A percentile compares a stretch with the other conserved stretches of the same genome.
These are phyloP conservation scores for Paecilomyces formosus DNA, from an alignment of 2,329 filamentous ascomycete species.

Conservation along the genomic window DNA sequence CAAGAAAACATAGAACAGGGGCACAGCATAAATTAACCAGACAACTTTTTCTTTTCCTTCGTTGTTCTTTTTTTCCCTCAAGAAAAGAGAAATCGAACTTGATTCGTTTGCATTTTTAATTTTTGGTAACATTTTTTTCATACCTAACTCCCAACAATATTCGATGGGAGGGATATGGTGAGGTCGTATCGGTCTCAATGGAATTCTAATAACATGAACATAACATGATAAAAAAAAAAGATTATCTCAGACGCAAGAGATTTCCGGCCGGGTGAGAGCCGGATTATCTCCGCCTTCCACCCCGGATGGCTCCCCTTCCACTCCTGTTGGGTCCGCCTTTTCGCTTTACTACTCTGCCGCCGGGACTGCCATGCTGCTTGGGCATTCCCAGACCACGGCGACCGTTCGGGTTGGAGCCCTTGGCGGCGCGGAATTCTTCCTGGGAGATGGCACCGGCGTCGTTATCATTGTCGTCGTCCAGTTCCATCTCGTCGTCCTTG, in stretches of 20 bases:
- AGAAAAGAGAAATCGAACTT: too few relatives aligned
- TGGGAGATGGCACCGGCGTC: constrained; percentile 10
- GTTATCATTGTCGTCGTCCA: constrained; percentile 43
- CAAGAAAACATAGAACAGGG: too few relatives aligned
- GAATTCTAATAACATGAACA: not conserved
- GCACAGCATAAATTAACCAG: too few relatives aligned
- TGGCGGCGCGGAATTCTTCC: constrained; percentile 1
- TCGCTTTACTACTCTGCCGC: constrained; percentile 17
- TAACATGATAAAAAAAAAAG: not conserved
- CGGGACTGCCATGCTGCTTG: constrained; percentile 17
- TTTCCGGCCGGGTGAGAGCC: not conserved
- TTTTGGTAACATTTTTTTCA: not conserved
- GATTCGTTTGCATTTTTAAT: too few relatives aligned
- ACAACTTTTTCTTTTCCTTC: too few relatives aligned
- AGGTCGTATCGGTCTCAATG: not conserved
- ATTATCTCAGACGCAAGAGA: not conserved
- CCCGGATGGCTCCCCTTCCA: constrained; percentile 10
- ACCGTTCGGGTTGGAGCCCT: constrained; percentile 5
- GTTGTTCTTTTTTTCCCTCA: too few relatives aligned
- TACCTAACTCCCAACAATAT: not conserved
- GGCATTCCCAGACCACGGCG: constrained; percentile 20
- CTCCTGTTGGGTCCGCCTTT: constrained; percentile 6
- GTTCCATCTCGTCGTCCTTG: constrained; percentile 34
- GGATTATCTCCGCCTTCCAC: constrained; percentile 5
- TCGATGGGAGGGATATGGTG: not conserved